Evolutionary conservation across 805 yeast genomes (phyloP).

Genomic region (Yarrowia sp.): DNA sequence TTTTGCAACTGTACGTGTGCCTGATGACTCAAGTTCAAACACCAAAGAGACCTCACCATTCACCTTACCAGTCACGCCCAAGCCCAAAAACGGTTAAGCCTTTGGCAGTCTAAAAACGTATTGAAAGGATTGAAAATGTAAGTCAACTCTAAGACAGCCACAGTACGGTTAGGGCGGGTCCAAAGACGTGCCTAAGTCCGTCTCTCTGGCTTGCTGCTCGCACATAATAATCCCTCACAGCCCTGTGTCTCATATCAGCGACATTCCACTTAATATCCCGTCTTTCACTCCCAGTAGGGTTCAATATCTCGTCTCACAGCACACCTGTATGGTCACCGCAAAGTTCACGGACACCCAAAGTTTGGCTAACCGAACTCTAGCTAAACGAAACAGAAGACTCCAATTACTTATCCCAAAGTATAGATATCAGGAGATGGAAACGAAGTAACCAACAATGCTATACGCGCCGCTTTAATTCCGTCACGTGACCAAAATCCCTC

Average conservation of each 20-base stretch:
- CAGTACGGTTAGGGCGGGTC: not conserved
- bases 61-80: not conserved
- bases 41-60: no score
- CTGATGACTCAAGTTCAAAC: no score
- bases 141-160: constrained; percentile 13
- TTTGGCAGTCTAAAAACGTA: not conserved
- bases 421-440: not conserved
- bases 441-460: not conserved
- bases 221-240: not conserved
- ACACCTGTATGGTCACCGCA: not conserved
- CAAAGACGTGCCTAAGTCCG: not conserved
- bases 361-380: not conserved
- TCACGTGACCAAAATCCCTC: no score
- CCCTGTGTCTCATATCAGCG: not conserved
- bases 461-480: not conserved
- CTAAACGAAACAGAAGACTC: constrained; percentile 8
- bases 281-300: not conserved
- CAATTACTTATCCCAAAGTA: not conserved
- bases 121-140: not conserved
- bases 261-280: not conserved
- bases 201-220: not conserved
- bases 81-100: not conserved
- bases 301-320: not conserved
- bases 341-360: not conserved
- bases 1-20: no score